Conservation (phyloP, 192 early-diverging fungal species). For the Lunasporangiospora selenospora region DNA sequence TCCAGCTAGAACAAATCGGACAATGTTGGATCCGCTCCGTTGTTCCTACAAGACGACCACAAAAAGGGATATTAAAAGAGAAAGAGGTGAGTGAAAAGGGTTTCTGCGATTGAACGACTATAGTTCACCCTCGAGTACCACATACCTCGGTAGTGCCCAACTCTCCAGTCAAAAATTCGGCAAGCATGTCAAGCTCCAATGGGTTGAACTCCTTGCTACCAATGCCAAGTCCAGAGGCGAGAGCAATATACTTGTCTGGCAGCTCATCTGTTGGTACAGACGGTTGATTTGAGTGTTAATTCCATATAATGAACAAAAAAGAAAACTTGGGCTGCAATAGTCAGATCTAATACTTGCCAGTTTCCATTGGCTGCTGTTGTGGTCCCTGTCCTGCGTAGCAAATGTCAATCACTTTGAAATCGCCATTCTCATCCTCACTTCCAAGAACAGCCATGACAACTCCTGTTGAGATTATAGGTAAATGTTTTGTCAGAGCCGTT, state of each 20-base stretch:
- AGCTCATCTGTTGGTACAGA: neutral
- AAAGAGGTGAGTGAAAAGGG: no score
- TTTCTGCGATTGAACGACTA: neutral
- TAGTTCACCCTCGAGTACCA: neutral
- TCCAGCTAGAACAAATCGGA: constrained; percentile 80
- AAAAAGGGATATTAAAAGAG: no score
- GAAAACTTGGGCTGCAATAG: neutral
- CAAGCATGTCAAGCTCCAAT: constrained; percentile 73
- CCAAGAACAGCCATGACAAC: constrained; percentile 83
- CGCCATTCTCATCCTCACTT: constrained; percentile 72
- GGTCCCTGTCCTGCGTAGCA: constrained; percentile 74
- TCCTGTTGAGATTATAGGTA: constrained; percentile 59
- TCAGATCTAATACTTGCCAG: constrained; percentile 22
- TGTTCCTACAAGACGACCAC: constrained; percentile 56
- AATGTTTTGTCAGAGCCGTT: no score
- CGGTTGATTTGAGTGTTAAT: no score
- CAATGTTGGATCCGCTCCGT: constrained; percentile 60
- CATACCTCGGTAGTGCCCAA: constrained; percentile 61
- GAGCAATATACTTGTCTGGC: constrained; percentile 72
- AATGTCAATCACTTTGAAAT: constrained; percentile 86
- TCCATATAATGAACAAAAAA: no score
- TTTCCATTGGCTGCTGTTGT: constrained; percentile 53
- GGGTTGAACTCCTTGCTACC: constrained; percentile 54
- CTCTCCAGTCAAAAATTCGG: constrained; percentile 83
- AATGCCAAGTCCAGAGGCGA: constrained; percentile 84